Conservation (phyloP, 805 yeast species). For the Lachancea mirantina region DNA sequence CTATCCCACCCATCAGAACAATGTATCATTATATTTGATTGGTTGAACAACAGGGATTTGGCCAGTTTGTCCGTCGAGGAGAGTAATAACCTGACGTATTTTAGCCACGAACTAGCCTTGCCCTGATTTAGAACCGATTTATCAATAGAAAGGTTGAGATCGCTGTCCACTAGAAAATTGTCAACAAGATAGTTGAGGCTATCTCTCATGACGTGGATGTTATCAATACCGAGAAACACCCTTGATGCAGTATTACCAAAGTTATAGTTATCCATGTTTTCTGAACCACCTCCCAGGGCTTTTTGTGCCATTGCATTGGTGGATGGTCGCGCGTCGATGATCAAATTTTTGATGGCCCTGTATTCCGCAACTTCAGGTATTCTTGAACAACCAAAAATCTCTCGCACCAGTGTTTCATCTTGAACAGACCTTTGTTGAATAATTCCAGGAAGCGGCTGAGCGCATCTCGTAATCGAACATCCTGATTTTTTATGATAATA, state of each 20-base stretch:
- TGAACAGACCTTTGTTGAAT: slow-evolving; percentile 84
- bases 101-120: slow-evolving; percentile 62
- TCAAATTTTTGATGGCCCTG: slow-evolving; percentile 45
- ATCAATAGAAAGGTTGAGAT: slow-evolving; percentile 46
- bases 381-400: slow-evolving; percentile 58
- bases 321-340: slow-evolving; percentile 87
- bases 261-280: slow-evolving; percentile 79
- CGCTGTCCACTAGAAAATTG: slow-evolving; percentile 56
- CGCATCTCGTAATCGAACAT: slow-evolving; percentile 76
- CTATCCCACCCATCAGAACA: slow-evolving; percentile 99
- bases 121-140: slow-evolving; percentile 50
- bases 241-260: slow-evolving; percentile 47
- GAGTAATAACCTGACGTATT: slow-evolving; percentile 58
- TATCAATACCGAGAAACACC: slow-evolving; percentile 83
- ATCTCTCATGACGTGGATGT: slow-evolving; percentile 92
- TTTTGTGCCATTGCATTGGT: slow-evolving; percentile 95
- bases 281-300: slow-evolving; percentile 98
- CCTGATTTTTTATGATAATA: slow-evolving; percentile 65
- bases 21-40: slow-evolving; percentile 78
- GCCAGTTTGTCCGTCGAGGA: slow-evolving; percentile 71
- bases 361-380: slow-evolving; percentile 27
- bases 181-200: slow-evolving; percentile 58
- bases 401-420: slow-evolving; percentile 76
- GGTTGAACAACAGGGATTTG: slow-evolving; percentile 74
- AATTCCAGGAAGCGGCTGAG: slow-evolving; percentile 90